phyloP scores from a whole-genome alignment of 306 rosid genomes.

The Potentilla sterilis region DNA sequence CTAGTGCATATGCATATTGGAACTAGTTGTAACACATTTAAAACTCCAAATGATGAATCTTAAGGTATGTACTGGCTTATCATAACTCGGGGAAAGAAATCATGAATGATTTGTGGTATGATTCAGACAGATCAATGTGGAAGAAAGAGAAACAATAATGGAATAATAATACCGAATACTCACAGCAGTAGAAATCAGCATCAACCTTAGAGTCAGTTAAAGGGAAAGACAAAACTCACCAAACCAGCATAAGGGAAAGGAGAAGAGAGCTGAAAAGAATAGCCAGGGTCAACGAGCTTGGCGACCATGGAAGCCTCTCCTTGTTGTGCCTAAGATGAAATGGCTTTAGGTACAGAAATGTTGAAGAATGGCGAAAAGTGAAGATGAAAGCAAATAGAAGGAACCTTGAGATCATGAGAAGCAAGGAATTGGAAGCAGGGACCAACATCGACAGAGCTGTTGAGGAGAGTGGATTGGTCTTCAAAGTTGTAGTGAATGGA shows the following conservation, averaged over 20 bases:
- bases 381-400: background rate
- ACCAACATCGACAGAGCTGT: slow-evolving; percentile 57
- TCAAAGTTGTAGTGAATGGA: slow-evolving; percentile 63
- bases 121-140: background rate
- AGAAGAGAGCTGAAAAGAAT: slow-evolving; percentile 67
- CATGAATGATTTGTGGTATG: background rate
- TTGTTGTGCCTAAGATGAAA: slow-evolving; percentile 50
- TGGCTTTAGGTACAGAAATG: too few relatives aligned
- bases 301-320: slow-evolving; percentile 70
- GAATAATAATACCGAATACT: background rate
- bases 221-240: slow-evolving; percentile 11
- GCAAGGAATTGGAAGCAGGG: slow-evolving; percentile 58
- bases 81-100: background rate
- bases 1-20: background rate
- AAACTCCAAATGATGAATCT: background rate
- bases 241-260: slow-evolving; percentile 60
- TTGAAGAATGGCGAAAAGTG: too few relatives aligned
- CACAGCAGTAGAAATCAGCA: background rate
- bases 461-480: slow-evolving; percentile 60
- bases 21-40: background rate
- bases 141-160: background rate
- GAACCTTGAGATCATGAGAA: slow-evolving; percentile 65
- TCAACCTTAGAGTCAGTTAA: too few relatives aligned
- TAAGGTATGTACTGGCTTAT: background rate
- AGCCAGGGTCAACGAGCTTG: slow-evolving; percentile 61